Conservation (phyloP, 2,329 filamentous ascomycete species). For the Xylogone sp. region DNA sequence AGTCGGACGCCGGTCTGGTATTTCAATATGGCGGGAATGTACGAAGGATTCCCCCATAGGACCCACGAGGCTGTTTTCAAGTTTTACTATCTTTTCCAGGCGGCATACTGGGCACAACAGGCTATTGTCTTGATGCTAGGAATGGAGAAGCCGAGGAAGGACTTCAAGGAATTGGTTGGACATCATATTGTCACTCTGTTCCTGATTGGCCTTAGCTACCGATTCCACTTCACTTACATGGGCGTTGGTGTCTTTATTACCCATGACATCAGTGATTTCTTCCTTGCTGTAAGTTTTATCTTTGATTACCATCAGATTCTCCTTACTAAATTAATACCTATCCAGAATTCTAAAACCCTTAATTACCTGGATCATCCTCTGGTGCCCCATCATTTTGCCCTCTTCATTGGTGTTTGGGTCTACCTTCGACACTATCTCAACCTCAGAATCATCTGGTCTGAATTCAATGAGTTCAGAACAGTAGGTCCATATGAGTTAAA, state of each 20-base stretch:
- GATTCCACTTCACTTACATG: slow-evolving; percentile 96
- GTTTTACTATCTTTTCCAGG: slow-evolving; percentile 93
- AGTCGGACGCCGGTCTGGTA: slow-evolving; percentile 89
- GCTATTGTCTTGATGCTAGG: slow-evolving; percentile 81
- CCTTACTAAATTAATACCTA: slow-evolving; percentile 6
- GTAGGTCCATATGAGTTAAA: slow-evolving; percentile 72
- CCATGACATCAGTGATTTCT: slow-evolving; percentile 92
- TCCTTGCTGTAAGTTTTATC: slow-evolving; percentile 77
- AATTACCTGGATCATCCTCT: slow-evolving; percentile 83
- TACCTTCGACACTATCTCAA: slow-evolving; percentile 88
- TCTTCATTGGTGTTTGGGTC: slow-evolving; percentile 81
- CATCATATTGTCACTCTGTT: slow-evolving; percentile 88
- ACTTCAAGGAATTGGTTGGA: slow-evolving; percentile 88
- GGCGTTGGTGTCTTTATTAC: slow-evolving; percentile 91
- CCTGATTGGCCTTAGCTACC: slow-evolving; percentile 82
- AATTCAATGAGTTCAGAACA: slow-evolving; percentile 71
- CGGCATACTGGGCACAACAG: slow-evolving; percentile 94
- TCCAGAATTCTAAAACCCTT: slow-evolving; percentile 79
- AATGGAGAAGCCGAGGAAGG: slow-evolving; percentile 90
- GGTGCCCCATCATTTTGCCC: slow-evolving; percentile 77
- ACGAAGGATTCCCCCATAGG: slow-evolving; percentile 80
- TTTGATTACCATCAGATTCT: no score
- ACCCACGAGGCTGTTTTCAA: slow-evolving; percentile 81
- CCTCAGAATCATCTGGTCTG: slow-evolving; percentile 69
- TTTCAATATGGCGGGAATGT: slow-evolving; percentile 89